phyloP scores from a whole-genome alignment of 23 red algal genomes.

The Cyanidium caldarium region DNA sequence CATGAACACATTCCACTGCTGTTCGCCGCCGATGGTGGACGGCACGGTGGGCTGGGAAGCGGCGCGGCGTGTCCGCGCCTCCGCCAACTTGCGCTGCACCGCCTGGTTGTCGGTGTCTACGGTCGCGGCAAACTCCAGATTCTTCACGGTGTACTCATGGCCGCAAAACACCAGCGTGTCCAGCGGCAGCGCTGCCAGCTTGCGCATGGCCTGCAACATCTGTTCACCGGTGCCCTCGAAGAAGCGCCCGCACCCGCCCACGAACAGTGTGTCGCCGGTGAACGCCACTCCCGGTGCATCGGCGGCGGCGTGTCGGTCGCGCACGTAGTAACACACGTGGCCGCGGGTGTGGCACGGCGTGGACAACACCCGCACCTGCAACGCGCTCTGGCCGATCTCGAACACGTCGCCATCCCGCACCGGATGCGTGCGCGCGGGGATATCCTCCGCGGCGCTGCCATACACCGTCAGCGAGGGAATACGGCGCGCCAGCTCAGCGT shows the following conservation, averaged over 20 bases:
- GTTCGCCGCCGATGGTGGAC: conserved; percentile 55
- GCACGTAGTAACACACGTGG: conserved; percentile 65
- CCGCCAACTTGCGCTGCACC: conserved; percentile 30
- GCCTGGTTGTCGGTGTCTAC: conserved; percentile 49
- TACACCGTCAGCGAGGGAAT: conserved; percentile 45
- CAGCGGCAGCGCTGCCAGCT: conserved; percentile 28
- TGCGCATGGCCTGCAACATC: conserved; percentile 51
- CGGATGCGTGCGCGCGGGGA: conserved; percentile 17
- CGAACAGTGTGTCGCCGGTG: conserved; percentile 91
- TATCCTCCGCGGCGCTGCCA: conserved; percentile 42
- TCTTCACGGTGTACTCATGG: conserved; percentile 93
- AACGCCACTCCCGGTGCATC: conserved; percentile 29
- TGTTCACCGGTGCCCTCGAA: conserved; percentile 74
- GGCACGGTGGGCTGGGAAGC: conserved; percentile 50
- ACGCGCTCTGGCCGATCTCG: conserved; percentile 12
- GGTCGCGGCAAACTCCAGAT: conserved; percentile 61
- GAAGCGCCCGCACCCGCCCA: conserved; percentile 90
- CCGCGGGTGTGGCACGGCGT: conserved; percentile 93
- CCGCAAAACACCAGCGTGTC: conserved; percentile 82
- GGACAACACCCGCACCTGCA: conserved; percentile 25
- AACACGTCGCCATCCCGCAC: conserved; percentile 38
- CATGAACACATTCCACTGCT: conserved; percentile 79
- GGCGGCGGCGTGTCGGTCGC: neutral
- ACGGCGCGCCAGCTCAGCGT: conserved; percentile 44
- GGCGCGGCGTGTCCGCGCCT: conserved; percentile 26